Conservation (phyloP, 306 rosid species). For the Begonia fuchsioides region DNA sequence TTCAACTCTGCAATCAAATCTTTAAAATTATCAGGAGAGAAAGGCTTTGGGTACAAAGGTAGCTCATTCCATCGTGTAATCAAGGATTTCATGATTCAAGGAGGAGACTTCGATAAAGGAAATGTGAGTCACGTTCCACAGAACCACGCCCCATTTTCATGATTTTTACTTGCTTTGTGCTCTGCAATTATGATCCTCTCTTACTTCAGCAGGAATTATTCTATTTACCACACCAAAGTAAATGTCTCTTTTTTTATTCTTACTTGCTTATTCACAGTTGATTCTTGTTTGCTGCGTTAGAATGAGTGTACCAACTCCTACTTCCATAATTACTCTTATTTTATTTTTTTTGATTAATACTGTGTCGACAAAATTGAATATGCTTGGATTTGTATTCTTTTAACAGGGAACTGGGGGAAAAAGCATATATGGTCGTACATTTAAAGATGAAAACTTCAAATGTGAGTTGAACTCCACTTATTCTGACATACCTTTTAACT, state of each 20-base stretch:
- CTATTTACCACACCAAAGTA: background rate
- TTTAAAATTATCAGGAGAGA: constrained; percentile 42
- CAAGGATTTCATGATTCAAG: constrained; percentile 98
- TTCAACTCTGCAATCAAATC: constrained; percentile 1
- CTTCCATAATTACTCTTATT: too few relatives aligned
- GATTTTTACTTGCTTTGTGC: background rate
- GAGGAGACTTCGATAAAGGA: constrained; percentile 89
- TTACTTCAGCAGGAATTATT: background rate
- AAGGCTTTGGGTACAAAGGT: constrained; percentile 84
- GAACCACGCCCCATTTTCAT: background rate
- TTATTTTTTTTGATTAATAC: too few relatives aligned
- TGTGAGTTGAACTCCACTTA: constrained; percentile 35
- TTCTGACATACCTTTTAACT: background rate
- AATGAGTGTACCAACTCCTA: too few relatives aligned
- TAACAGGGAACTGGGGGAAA: constrained; percentile 92
- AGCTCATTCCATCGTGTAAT: constrained; percentile 82
- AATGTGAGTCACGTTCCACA: constrained; percentile 33
- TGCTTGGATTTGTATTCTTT: background rate
- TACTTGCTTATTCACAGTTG: too few relatives aligned
- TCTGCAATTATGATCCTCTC: background rate
- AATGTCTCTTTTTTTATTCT: too few relatives aligned
- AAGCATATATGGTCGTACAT: constrained; percentile 92
- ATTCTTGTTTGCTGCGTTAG: too few relatives aligned
- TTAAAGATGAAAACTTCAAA: constrained; percentile 88
- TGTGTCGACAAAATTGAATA: background rate